phyloP scores from a whole-genome alignment of 106 monocot genomes.

The Dendrobium officinale region DNA sequence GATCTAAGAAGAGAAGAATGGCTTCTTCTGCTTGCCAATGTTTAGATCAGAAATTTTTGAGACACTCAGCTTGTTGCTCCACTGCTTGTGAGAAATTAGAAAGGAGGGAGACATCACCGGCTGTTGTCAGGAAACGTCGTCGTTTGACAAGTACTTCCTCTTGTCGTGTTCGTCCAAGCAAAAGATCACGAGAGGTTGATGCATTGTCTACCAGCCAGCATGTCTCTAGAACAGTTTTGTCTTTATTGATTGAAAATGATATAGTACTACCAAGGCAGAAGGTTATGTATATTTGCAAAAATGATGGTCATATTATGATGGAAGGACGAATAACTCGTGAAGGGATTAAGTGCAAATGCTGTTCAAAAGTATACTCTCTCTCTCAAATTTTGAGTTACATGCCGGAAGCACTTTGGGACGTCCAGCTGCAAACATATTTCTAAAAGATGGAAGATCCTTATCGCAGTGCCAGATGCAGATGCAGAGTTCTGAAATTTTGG shows the following conservation, averaged over 20 bases:
- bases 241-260: slow-evolving; percentile 54
- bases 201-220: slow-evolving; percentile 12
- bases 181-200: slow-evolving; percentile 10
- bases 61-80: neutral
- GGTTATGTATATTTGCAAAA: slow-evolving; percentile 37
- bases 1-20: slow-evolving; percentile 19
- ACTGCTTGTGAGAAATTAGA: slow-evolving; percentile 5
- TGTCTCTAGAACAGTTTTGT: slow-evolving; percentile 34
- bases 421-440: slow-evolving; percentile 43
- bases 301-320: slow-evolving; percentile 23
- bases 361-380: slow-evolving; percentile 27
- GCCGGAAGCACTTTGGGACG: slow-evolving; percentile 30
- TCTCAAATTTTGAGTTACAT: slow-evolving; percentile 51
- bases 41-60: slow-evolving; percentile 1
- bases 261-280: slow-evolving; percentile 47
- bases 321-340: slow-evolving; percentile 45
- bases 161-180: slow-evolving; percentile 1
- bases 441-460: slow-evolving; percentile 62
- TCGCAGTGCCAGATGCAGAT: slow-evolving; percentile 43
- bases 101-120: slow-evolving; percentile 10
- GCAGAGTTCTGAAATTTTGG: slow-evolving; percentile 13
- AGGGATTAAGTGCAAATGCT: slow-evolving; percentile 71
- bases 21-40: neutral
- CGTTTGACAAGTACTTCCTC: neutral
- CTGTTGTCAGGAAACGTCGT: neutral